phyloP scores from a whole-genome alignment of 1,284 basidiomycete genomes.

The Omphalotus olearius region DNA sequence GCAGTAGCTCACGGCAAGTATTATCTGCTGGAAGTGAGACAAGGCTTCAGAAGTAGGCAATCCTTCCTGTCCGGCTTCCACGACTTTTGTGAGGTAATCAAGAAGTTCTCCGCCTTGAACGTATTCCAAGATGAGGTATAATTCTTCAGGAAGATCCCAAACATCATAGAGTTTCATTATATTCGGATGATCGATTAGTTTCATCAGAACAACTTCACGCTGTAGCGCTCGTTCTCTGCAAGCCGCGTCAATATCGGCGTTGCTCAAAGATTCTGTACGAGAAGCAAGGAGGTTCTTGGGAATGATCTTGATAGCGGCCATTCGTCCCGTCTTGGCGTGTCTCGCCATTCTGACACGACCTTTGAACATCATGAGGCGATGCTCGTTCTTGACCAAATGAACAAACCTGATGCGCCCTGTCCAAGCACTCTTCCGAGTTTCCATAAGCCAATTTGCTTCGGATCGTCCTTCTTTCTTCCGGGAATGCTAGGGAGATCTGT shows the following conservation, averaged over 20 bases:
- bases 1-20: conserved; percentile 92
- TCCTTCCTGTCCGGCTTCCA: conserved; percentile 69
- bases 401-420: conserved; percentile 82
- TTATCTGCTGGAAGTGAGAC: conserved; percentile 96
- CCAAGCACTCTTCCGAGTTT: conserved; percentile 92
- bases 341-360: conserved; percentile 91
- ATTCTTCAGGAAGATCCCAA: conserved; percentile 90
- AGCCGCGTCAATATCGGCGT: conserved; percentile 64
- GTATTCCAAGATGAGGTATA: conserved; percentile 96
- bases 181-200: conserved; percentile 96
- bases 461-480: conserved; percentile 41
- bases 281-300: conserved; percentile 78
- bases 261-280: conserved; percentile 61
- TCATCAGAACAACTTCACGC: conserved; percentile 99
- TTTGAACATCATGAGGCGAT: conserved; percentile 26
- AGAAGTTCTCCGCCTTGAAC: conserved; percentile 97
- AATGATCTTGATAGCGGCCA: conserved; percentile 96
- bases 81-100: conserved; percentile 62
- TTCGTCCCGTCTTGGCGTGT: conserved; percentile 84
- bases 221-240: conserved; percentile 80
- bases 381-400: not conserved
- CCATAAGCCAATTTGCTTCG: conserved; percentile 88
- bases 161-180: conserved; percentile 95
- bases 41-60: conserved; percentile 80
- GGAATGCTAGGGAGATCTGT: conserved; percentile 22